Evolutionary conservation across 306 rosid species (phyloP).

Genomic region (Canavalia ensiformis): DNA sequence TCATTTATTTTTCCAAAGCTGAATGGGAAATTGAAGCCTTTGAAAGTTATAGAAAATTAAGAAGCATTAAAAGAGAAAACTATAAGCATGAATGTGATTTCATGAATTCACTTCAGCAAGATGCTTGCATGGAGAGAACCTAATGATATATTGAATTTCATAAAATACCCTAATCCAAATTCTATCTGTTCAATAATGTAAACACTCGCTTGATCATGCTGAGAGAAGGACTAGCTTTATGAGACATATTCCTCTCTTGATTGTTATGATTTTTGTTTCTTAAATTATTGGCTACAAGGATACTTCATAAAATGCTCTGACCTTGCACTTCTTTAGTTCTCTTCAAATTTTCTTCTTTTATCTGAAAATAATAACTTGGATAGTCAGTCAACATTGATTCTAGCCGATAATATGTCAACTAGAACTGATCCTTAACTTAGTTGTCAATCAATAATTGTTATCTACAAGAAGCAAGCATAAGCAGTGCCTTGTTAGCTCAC

Average conservation of each 20-base stretch:
- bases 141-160: conserved; percentile 22
- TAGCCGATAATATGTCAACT: neutral
- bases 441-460: too few species aligned
- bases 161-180: neutral
- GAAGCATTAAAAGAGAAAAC: conserved; percentile 7
- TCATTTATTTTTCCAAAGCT: too few species aligned
- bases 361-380: neutral
- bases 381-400: neutral
- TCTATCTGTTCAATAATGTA: neutral
- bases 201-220: neutral
- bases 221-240: neutral
- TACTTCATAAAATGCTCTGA: neutral
- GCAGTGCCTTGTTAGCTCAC: too few species aligned
- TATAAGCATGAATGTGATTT: neutral
- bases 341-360: neutral
- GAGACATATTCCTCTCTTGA: neutral
- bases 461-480: too few species aligned
- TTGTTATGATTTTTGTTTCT: neutral
- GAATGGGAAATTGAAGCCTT: conserved; percentile 7
- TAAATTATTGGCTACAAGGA: neutral
- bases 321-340: neutral
- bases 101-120: conserved; percentile 13
- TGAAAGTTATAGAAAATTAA: neutral
- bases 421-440: too few species aligned
- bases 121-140: conserved; percentile 31